Conservation (phyloP, 2,329 filamentous ascomycete species). For the Aspergillus sclerotialis region DNA sequence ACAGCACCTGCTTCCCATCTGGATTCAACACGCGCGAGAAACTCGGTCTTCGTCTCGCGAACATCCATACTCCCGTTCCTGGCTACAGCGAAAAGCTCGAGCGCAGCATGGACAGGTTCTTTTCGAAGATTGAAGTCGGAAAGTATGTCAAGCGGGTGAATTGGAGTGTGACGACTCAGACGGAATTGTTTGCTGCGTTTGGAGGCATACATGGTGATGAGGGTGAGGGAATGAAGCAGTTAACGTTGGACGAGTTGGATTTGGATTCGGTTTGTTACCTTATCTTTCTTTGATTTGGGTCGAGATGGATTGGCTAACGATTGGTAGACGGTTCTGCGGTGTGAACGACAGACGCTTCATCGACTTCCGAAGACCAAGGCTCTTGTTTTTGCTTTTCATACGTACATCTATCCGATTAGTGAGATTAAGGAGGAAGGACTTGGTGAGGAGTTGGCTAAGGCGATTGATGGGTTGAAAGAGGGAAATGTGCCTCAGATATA, state of each 20-base stretch:
- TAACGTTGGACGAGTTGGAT: constrained; percentile 34
- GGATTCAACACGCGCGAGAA: constrained; percentile 54
- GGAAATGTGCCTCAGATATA: constrained; percentile 53
- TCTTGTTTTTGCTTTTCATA: constrained; percentile 57
- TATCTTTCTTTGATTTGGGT: neutral
- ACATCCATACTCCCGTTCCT: constrained; percentile 55
- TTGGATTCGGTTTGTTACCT: constrained; percentile 34
- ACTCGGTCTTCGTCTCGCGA: constrained; percentile 44
- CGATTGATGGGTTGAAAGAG: constrained; percentile 52
- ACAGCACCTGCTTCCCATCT: constrained; percentile 49
- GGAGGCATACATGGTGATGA: constrained; percentile 24
- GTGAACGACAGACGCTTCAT: constrained; percentile 57
- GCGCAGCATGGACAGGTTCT: constrained; percentile 57
- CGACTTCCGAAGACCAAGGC: constrained; percentile 48
- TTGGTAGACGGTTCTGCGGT: constrained; percentile 44
- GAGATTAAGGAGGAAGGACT: constrained; percentile 52
- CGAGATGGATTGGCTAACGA: constrained; percentile 6
- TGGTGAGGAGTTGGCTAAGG: constrained; percentile 47
- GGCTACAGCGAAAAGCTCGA: constrained; percentile 51
- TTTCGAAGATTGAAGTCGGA: constrained; percentile 47
- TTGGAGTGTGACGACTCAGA: constrained; percentile 36
- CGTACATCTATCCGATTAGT: constrained; percentile 51
- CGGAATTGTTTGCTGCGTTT: constrained; percentile 35
- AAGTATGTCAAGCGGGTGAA: constrained; percentile 51
- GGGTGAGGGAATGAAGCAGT: constrained; percentile 13